A percentile compares a stretch with the other conserved stretches of the same genome.
These are phyloP conservation scores for Leccinum holopus DNA, from an alignment of 1,284 basidiomycete species.

Conservation along the genomic window DNA sequence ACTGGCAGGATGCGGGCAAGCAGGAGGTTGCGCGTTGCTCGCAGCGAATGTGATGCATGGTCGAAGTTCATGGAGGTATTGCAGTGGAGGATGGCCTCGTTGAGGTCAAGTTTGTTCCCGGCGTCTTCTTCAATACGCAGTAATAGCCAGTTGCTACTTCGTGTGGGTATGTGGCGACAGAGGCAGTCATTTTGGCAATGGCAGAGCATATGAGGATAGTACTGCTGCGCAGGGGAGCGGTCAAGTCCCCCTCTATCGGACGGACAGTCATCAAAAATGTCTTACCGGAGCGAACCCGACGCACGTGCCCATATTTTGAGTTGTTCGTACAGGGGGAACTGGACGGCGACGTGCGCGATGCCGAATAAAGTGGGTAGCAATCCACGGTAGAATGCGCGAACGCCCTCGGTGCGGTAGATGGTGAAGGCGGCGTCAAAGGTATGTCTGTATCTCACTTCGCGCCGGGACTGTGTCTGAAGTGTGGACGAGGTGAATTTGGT, in stretches of 20 bases:
- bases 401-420: conserved; percentile 85
- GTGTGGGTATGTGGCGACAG: conserved; percentile 92
- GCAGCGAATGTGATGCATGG: no score
- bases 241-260: conserved; percentile 49
- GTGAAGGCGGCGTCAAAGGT: conserved; percentile 84
- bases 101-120: no score
- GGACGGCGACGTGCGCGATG: conserved; percentile 89
- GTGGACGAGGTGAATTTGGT: conserved; percentile 4
- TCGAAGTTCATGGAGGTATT: no score
- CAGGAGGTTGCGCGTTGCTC: no score
- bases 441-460: conserved; percentile 78
- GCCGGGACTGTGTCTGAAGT: conserved; percentile 70
- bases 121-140: no score
- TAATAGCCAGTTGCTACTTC: conserved; percentile 55
- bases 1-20: no score
- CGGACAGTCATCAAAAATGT: conserved; percentile 4
- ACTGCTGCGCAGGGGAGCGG: conserved; percentile 59
- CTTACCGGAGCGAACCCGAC: conserved; percentile 34
- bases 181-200: conserved; percentile 90
- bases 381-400: conserved; percentile 87
- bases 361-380: conserved; percentile 87
- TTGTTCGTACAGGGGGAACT: conserved; percentile 94
- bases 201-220: conserved; percentile 87
- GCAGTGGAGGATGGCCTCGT: no score
- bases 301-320: conserved; percentile 81